Evolutionary conservation across 2,329 filamentous ascomycete species (phyloP).

Genomic region (Alternaria brassicae): DNA sequence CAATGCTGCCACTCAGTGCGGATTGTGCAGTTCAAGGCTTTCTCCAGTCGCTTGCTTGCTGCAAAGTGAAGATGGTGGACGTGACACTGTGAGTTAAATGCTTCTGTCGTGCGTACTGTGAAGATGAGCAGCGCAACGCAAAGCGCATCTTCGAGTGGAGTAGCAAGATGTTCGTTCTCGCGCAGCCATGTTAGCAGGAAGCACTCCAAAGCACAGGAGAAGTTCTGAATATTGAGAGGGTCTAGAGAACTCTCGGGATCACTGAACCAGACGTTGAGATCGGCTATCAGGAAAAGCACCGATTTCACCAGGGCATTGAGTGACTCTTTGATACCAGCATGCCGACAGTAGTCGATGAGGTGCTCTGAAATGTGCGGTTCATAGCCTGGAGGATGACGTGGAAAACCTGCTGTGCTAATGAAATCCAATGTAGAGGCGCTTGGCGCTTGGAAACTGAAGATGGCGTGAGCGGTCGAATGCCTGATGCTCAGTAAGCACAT

Average conservation of each 20-base stretch:
- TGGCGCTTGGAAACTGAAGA: conserved; percentile 45
- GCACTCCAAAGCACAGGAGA: conserved; percentile 44
- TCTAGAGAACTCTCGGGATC: conserved; percentile 42
- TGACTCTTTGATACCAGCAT: conserved; percentile 38
- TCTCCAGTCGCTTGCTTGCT: conserved; percentile 45
- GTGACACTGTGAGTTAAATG: conserved; percentile 35
- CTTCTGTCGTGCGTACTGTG: conserved; percentile 46
- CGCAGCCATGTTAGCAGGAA: conserved; percentile 43
- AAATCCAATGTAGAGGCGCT: conserved; percentile 42
- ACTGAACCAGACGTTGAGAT: conserved; percentile 45
- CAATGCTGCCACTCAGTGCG: conserved; percentile 40
- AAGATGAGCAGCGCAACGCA: conserved; percentile 49
- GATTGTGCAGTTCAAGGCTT: conserved; percentile 45
- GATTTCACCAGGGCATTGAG: conserved; percentile 39
- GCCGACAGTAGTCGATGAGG: conserved; percentile 39
- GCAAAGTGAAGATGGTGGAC: conserved; percentile 40
- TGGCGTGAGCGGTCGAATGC: conserved; percentile 50
- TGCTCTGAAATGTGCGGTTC: conserved; percentile 38
- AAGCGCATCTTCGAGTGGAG: conserved; percentile 45
- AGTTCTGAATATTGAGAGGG: conserved; percentile 49
- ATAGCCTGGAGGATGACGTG: conserved; percentile 42
- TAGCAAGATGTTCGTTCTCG: conserved; percentile 33
- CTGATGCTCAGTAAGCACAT: conserved; percentile 50
- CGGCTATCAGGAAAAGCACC: conserved; percentile 43
- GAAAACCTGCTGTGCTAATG: conserved; percentile 36